Evolutionary conservation across 2,329 filamentous ascomycete genomes (phyloP).

Genomic region (Stagonosporopsis chrysanthemi): DNA sequence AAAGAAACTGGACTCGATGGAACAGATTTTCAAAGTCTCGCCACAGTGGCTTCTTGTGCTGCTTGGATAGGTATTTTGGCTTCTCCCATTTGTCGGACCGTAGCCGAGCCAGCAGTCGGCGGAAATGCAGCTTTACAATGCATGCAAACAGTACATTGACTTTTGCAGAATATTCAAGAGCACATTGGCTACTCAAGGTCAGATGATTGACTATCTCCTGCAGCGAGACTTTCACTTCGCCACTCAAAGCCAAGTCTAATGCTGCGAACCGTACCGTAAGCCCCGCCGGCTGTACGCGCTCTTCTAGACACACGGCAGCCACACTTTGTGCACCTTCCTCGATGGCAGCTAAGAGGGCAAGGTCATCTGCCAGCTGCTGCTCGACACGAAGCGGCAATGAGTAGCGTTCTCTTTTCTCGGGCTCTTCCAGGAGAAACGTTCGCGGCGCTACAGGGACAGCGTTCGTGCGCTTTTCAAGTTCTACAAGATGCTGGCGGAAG

Average conservation of each 20-base stretch:
- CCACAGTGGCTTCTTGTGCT: conserved; percentile 17
- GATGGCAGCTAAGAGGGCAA: conserved; percentile 12
- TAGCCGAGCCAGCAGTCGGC: conserved; percentile 14
- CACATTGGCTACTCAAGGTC: not conserved
- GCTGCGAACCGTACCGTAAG: conserved; percentile 15
- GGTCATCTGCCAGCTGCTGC: conserved; percentile 16
- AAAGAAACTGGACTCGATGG: conserved; percentile 13
- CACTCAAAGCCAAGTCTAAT: conserved; percentile 1
- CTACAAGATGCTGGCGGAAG: conserved; percentile 15
- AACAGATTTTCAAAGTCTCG: conserved; percentile 9
- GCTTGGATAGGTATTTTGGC: conserved; percentile 13
- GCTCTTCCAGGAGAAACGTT: not conserved
- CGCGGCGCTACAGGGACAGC: conserved; percentile 15
- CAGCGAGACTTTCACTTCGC: conserved; percentile 4
- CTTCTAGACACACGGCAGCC: conserved; percentile 15
- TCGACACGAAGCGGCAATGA: conserved; percentile 4
- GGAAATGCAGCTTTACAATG: conserved; percentile 8
- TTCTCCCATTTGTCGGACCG: conserved; percentile 16
- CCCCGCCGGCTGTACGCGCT: not conserved
- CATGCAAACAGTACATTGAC: conserved; percentile 2
- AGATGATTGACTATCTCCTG: not conserved
- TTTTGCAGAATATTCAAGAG: not conserved
- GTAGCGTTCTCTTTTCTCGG: not conserved
- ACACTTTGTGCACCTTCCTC: conserved; percentile 19
- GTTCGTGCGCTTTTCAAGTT: conserved; percentile 14